Evolutionary conservation across 345 rosid genomes (phyloP), one percentile per base, ranked within the genome.

Genomic region (Eucalyptus albens): DNA sequence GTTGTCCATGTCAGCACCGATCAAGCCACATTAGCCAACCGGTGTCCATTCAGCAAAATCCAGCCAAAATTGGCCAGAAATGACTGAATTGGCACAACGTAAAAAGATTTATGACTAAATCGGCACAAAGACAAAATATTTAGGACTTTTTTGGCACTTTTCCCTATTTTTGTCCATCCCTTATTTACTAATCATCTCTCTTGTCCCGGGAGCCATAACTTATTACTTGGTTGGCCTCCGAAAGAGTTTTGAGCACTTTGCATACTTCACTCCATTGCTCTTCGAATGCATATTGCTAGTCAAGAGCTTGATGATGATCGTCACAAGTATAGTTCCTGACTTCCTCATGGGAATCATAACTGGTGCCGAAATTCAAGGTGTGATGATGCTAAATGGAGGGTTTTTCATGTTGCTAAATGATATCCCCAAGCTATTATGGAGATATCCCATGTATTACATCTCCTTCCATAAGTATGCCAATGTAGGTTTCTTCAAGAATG

Each of bases 401-500:
- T 69, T 69, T 33, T 69, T 69, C 14, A 69, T 7, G 44, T 69
- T 33, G 44, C 81, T 40, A 69, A 37, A 69, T 69, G 26, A 69
- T 69, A 22, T 69, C 81, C 44, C 81, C 7, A 69, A 33, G 44
- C 44, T 40, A 31, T 69, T 69, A 7, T 69, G 81, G 80, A 69
- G 26, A 69, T 33, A 69, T 33, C 81, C 44, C 81, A 69, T 93
- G 92, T 92, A 91, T 88, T 91, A 93, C 89, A 91, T 94, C 50
- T 22, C 90, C 11, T 91, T 90, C 90, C 94, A 89, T 29, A 88
- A 89, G 91, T 87, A 91, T 56, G 91, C 92, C 42, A 77, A 86
- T 19, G 91, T 83, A 87, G 91, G 93, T 45, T 88, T 92, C 37
- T 92, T 81, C 88, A 92, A 91, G 92, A 92, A 92, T 33, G 91